phyloP scores from a whole-genome alignment of 345 rosid species.

The Pugionium dolabratum region DNA sequence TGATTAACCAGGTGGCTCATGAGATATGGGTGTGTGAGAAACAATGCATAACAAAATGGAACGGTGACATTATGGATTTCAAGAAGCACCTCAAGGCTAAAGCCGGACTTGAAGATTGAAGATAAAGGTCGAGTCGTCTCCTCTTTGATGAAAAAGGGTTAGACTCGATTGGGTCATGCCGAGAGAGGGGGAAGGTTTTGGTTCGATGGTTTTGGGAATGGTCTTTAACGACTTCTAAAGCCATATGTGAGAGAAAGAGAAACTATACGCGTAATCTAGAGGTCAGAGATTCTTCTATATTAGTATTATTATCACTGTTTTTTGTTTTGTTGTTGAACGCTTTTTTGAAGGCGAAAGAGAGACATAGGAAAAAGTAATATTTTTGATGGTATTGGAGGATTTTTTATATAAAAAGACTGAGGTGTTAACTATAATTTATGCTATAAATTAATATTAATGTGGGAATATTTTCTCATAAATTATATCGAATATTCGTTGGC shows the following conservation, averaged over 20 bases:
- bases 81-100: conserved; percentile 71
- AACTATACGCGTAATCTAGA: background rate
- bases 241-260: conserved; percentile 20
- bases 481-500: too few relatives aligned
- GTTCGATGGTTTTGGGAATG: conserved; percentile 33
- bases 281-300: background rate
- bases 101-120: conserved; percentile 58
- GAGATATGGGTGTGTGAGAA: conserved; percentile 92
- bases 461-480: too few relatives aligned
- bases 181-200: conserved; percentile 24
- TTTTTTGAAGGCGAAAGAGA: too few relatives aligned
- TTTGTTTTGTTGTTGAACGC: too few relatives aligned
- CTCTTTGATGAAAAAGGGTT: conserved; percentile 5
- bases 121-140: background rate
- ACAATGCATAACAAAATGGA: conserved; percentile 71
- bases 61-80: conserved; percentile 83
- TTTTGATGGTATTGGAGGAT: too few relatives aligned
- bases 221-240: conserved; percentile 34
- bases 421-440: too few relatives aligned
- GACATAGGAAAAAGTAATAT: too few relatives aligned
- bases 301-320: too few relatives aligned
- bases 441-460: too few relatives aligned
- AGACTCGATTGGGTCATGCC: conserved; percentile 22
- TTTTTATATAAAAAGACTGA: too few relatives aligned
- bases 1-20: conserved; percentile 82